phyloP scores from a whole-genome alignment of 1,284 basidiomycete species.

The Fistulinella staudtii region DNA sequence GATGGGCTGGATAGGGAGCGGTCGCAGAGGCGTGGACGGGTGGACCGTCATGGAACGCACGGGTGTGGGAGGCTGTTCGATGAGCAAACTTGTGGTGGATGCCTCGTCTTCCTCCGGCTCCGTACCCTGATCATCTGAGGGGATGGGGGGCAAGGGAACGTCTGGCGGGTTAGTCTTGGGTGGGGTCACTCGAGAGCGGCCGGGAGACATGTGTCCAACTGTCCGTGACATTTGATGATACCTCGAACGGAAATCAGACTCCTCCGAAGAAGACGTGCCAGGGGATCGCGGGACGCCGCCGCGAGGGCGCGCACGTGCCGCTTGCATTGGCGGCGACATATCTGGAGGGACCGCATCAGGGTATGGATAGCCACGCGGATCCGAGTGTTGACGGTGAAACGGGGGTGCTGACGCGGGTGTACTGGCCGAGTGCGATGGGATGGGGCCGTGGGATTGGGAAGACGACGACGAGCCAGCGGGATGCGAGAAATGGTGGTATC shows the following conservation, averaged over 20 bases:
- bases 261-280: conserved; percentile 12
- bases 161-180: conserved; percentile 19
- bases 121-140: conserved; percentile 4
- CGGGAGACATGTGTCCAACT: neutral
- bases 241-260: conserved; percentile 7
- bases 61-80: conserved; percentile 9
- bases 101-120: neutral
- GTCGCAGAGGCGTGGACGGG: conserved; percentile 10
- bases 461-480: neutral
- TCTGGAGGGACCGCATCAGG: neutral
- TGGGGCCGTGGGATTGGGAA: conserved; percentile 1
- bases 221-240: conserved; percentile 8
- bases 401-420: conserved; percentile 2
- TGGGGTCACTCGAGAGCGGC: conserved; percentile 8
- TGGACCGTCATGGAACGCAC: neutral
- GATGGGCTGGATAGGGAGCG: conserved; percentile 19
- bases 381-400: neutral
- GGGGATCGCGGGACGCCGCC: conserved; percentile 3
- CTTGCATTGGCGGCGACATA: neutral
- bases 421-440: conserved; percentile 8
- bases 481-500: conserved; percentile 10
- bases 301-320: conserved; percentile 2
- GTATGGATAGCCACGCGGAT: neutral
- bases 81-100: neutral
- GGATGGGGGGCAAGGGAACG: conserved; percentile 23